Base-by-base conservation (phyloP, 1,284 basidiomycete genomes). In the Termitomyces sp. region DNA sequence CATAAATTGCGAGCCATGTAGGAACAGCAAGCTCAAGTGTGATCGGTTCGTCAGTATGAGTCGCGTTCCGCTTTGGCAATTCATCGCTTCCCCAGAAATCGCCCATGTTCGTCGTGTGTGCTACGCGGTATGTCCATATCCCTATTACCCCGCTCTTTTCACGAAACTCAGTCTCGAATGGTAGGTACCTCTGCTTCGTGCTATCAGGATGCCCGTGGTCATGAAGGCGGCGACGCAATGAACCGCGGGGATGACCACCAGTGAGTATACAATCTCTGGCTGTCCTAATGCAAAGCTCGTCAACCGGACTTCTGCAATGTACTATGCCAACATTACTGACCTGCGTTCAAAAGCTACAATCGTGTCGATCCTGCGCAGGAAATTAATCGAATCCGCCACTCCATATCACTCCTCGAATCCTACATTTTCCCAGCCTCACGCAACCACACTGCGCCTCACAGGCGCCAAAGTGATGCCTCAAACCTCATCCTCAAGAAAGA, bases 1-100 rank as follows among this genome's bases (percentile, higher is more conserved):
- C 16, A 88, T 91, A 62, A 91, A 91, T 70, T 91, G 88, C 64
- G 87, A 89, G 60, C 88, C 88, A 1, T 91, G 88, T 70, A 79
- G 88, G 64, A 85, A 83, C 63, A 87, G 84, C 74, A 89, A 91
- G 68, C 80, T 91, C 60, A 90, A 91, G 70, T 91, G 88, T 72
- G 88, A 89, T 68, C 82, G 87, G 86, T 86, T 54, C 26, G 68
- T 68, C 40, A 40, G 30, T 52, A 34, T 8, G 43, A 52, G 51
- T 26, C 3, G 49, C 40, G 43, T 28, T 47, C 42, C 49, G 39
- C 21, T 43, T 45, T 18, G 14, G 43, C 45, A 47, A 48, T 57
- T 51, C 46, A 40, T 55, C 49, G 16, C 35, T 56, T 61, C 41
- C 58, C 57, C 65, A 89, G 88, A 69, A 88, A 87, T 60, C 83